A percentile compares a stretch with the other conserved stretches of the same genome.
Evolutionary conservation across 164 flowering plant genomes (phyloP).

Genomic region (Piper longum): DNA sequence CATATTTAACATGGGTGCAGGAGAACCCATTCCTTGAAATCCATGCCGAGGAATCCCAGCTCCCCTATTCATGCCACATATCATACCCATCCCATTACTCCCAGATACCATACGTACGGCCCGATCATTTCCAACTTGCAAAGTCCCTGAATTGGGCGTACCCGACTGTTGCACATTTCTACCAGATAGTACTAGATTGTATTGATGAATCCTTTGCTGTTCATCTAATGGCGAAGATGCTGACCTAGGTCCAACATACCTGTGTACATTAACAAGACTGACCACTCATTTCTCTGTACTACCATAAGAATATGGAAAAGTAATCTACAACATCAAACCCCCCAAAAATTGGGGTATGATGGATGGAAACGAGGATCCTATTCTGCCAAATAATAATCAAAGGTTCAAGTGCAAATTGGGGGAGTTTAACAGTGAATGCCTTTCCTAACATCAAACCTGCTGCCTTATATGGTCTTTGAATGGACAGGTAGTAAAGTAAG

Average conservation of each 20-base stretch:
- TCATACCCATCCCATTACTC: constrained; percentile 56
- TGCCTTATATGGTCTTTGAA: too few relatives aligned
- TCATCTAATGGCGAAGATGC: constrained; percentile 56
- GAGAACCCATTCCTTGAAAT: constrained; percentile 52
- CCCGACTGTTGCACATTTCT: constrained; percentile 51
- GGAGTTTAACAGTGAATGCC: too few relatives aligned
- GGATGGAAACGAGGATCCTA: too few relatives aligned
- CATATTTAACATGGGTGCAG: constrained; percentile 45
- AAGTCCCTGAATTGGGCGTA: constrained; percentile 38
- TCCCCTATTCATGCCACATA: constrained; percentile 50
- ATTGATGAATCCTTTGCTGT: constrained; percentile 68
- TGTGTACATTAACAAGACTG: constrained; percentile 24
- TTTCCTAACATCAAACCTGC: too few relatives aligned
- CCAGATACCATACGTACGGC: constrained; percentile 50
- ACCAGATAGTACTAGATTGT: constrained; percentile 46
- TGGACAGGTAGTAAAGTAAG: too few relatives aligned
- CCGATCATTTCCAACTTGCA: constrained; percentile 40
- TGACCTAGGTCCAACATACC: constrained; percentile 43
- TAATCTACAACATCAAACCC: too few relatives aligned
- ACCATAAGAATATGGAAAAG: background rate
- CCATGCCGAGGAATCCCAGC: constrained; percentile 71
- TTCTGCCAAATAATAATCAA: too few relatives aligned
- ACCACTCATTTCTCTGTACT: background rate
- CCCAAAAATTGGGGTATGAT: too few relatives aligned
- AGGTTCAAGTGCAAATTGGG: too few relatives aligned